phyloP scores from a whole-genome alignment of 2,329 filamentous ascomycete genomes.

The Epichloe typhina region DNA sequence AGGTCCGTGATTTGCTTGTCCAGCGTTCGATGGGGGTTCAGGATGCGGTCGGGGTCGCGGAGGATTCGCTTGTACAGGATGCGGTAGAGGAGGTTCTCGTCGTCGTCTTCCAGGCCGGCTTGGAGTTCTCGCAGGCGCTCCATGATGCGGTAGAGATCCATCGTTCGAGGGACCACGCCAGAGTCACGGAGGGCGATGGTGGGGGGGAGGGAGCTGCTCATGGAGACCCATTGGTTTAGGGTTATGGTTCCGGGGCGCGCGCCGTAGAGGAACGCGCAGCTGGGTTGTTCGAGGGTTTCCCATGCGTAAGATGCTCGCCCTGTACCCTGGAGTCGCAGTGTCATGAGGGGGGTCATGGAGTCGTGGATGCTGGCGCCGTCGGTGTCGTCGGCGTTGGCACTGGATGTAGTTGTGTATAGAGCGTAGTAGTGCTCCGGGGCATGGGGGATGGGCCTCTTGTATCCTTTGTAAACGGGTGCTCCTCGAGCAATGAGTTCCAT shows the following conservation, averaged over 20 bases:
- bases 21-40: conserved; percentile 48
- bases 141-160: conserved; percentile 44
- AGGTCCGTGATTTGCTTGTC: conserved; percentile 63
- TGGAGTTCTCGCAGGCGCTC: conserved; percentile 47
- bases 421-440: conserved; percentile 41
- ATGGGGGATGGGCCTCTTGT: conserved; percentile 39
- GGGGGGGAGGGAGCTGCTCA: conserved; percentile 43
- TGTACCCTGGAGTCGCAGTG: conserved; percentile 32
- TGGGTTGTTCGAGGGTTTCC: conserved; percentile 64
- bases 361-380: conserved; percentile 39
- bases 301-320: conserved; percentile 39
- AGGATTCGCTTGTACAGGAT: conserved; percentile 56
- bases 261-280: conserved; percentile 55
- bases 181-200: conserved; percentile 44
- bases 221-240: conserved; percentile 53
- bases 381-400: conserved; percentile 29
- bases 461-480: conserved; percentile 42
- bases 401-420: conserved; percentile 36
- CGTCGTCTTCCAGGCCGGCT: conserved; percentile 39
- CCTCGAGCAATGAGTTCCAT: conserved; percentile 45
- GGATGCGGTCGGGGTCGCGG: conserved; percentile 50
- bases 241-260: conserved; percentile 56
- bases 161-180: conserved; percentile 44
- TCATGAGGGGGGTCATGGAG: conserved; percentile 45
- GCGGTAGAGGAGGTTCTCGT: conserved; percentile 45